Conservation (phyloP, 2,329 filamentous ascomycete species). For the Zalaria obscura region DNA sequence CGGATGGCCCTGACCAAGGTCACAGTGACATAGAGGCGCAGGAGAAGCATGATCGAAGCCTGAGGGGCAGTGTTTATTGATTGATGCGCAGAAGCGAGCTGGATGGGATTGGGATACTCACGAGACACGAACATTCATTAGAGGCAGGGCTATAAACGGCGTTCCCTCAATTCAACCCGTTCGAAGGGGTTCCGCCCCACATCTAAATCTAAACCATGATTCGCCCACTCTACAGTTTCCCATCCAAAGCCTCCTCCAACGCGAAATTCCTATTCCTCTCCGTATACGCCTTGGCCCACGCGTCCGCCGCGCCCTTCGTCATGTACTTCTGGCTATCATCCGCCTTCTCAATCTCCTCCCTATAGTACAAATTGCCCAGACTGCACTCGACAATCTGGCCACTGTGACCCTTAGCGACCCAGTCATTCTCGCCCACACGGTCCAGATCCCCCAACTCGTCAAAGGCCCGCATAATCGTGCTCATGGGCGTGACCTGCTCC, state of each 20-base stretch:
- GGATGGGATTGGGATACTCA: too few relatives aligned
- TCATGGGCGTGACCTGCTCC: conserved; percentile 26
- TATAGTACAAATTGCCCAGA: conserved; percentile 12
- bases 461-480: conserved; percentile 25
- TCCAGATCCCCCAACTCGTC: conserved; percentile 18
- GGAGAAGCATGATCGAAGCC: too few relatives aligned
- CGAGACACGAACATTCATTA: too few relatives aligned
- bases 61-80: too few relatives aligned
- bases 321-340: conserved; percentile 7
- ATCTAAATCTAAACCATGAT: too few relatives aligned
- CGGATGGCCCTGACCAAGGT: neutral
- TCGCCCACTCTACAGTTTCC: neutral
- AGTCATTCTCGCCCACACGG: conserved; percentile 11
- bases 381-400: conserved; percentile 16
- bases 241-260: neutral
- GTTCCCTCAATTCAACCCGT: too few relatives aligned
- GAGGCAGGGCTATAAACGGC: too few relatives aligned
- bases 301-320: conserved; percentile 9
- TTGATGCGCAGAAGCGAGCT: too few relatives aligned
- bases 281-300: conserved; percentile 15
- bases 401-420: conserved; percentile 11
- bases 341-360: conserved; percentile 9
- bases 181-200: too few relatives aligned
- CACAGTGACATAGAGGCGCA: too few relatives aligned
- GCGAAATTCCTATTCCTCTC: conserved; percentile 14